Evolutionary conservation across 305 asterid species (phyloP).

Genomic region (Fraxinus ornus): DNA sequence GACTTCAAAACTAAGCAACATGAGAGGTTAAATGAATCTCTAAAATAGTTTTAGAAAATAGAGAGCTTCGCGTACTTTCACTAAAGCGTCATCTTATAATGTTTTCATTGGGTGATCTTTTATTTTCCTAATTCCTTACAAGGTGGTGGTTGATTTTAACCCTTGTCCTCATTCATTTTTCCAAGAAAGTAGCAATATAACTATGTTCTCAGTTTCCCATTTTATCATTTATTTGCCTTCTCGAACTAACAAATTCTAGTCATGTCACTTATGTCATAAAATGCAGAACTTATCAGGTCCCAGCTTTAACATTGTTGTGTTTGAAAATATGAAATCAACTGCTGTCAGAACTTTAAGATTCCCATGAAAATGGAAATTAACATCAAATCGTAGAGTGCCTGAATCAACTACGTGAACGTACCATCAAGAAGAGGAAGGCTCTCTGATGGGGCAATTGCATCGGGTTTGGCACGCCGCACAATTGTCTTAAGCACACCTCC

Average conservation of each 20-base stretch:
- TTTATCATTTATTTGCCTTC: neutral
- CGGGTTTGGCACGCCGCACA: constrained; percentile 66
- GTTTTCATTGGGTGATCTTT: neutral
- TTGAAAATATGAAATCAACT: neutral
- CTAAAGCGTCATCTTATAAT: neutral
- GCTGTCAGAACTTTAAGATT: neutral
- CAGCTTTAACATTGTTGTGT: neutral
- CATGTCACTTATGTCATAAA: neutral
- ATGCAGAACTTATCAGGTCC: neutral
- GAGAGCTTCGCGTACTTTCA: neutral
- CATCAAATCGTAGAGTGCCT: neutral
- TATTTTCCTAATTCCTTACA: neutral
- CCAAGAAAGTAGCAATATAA: neutral
- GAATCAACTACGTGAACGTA: constrained; percentile 27
- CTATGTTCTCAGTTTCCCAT: neutral
- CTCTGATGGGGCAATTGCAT: constrained; percentile 81
- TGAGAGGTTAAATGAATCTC: neutral
- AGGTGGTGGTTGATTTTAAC: neutral
- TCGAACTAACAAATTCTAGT: neutral
- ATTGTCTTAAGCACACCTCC: constrained; percentile 88
- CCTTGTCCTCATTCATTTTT: neutral
- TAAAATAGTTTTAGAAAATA: neutral
- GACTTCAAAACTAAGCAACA: neutral
- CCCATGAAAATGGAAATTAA: neutral
- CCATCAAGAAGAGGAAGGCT: constrained; percentile 88